Evolutionary conservation across 148 eudicot species (phyloP).

Genomic region (Fagopyrum tataricum): DNA sequence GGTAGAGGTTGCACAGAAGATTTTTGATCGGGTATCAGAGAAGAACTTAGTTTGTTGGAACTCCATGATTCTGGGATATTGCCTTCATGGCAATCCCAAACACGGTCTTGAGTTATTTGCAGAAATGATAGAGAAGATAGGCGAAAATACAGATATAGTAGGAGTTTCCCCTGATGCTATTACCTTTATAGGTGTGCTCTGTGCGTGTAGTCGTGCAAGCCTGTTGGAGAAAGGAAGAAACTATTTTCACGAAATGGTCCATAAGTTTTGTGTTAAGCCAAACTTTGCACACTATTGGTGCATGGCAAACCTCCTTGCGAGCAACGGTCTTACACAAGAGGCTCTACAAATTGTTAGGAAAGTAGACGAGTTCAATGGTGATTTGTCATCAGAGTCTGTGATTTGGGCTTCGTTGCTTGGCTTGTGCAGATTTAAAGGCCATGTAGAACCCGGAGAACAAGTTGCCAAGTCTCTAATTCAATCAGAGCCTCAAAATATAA

Average conservation of each 20-base stretch:
- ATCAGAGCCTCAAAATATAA: conserved; percentile 46
- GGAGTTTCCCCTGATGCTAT: conserved; percentile 46
- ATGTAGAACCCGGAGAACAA: conserved; percentile 35
- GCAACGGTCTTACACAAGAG: conserved; percentile 45
- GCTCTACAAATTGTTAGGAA: conserved; percentile 45
- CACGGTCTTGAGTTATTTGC: conserved; percentile 53
- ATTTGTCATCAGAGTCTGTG: conserved; percentile 31
- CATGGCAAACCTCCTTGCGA: conserved; percentile 64
- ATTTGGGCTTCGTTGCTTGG: conserved; percentile 8
- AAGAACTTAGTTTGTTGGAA: conserved; percentile 69
- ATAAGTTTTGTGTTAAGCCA: conserved; percentile 46
- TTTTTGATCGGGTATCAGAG: conserved; percentile 35
- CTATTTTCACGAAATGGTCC: conserved; percentile 50
- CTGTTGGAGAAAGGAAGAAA: conserved; percentile 43
- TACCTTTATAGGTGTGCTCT: conserved; percentile 58
- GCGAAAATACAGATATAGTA: conserved; percentile 4
- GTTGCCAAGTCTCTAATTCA: conserved; percentile 52
- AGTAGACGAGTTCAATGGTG: conserved; percentile 24
- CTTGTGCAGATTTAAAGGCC: conserved; percentile 11
- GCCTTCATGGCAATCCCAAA: conserved; percentile 58
- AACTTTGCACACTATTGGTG: conserved; percentile 84
- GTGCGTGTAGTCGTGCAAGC: conserved; percentile 66
- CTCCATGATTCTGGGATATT: conserved; percentile 72
- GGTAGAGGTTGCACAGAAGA: conserved; percentile 40
- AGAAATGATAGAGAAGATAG: conserved; percentile 28